Evolutionary conservation across 1,284 basidiomycete genomes (phyloP), one percentile per base, ranked within the genome.

Genomic region (Phellopilus nigrolimitatus): DNA sequence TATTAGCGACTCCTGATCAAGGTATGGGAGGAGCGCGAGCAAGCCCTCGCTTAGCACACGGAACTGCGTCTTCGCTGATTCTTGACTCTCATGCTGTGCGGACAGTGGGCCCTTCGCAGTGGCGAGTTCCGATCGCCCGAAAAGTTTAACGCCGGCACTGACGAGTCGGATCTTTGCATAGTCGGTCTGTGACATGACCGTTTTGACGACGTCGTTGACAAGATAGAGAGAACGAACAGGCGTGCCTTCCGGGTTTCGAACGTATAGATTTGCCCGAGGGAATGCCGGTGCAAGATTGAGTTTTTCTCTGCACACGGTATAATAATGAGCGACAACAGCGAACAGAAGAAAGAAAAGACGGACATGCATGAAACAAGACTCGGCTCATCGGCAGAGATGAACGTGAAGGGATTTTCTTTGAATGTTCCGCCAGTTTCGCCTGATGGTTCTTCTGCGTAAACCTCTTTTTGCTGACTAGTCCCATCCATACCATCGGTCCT

Each of bases 341-440:
- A 43, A 33, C 4, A 8, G 21, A 44, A 39, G 15, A 38, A 8
- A 17, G 36, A 10, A n/a, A 8, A 30, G 4, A 68, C 81, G 55
- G 61, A 90, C 88, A 86, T 74, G 79, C 84, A 87, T 17, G 73
- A 71, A 51, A 75, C 63, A 21, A 97, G 71, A 49, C 86, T 79
- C 9, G 82, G 81, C 63, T 95, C 86, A 53, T 83, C 72, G 0
- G 80, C 71, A 9, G 79, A 67, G 25, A 97, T 70, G 70, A 88
- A 94, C 0, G 84, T 90, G 66, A 88, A 95, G 0, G 94, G 93
- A 64, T 91, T 89, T 67, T 97, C 95, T 64, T 88, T 93, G 75
- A 93, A 97, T 28, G 73, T 69, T 1, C 73, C 75, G 5, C 67
- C 70, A 38, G 62, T 61, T 28, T 61, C 58, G 47, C 56, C 45